Percentiles rank a stretch among this genome's conserved stretches.
These are phyloP conservation scores for Penicillium chermesinum DNA, from an alignment of 495 filamentous ascomycete genomes.

Conservation along the genomic window DNA sequence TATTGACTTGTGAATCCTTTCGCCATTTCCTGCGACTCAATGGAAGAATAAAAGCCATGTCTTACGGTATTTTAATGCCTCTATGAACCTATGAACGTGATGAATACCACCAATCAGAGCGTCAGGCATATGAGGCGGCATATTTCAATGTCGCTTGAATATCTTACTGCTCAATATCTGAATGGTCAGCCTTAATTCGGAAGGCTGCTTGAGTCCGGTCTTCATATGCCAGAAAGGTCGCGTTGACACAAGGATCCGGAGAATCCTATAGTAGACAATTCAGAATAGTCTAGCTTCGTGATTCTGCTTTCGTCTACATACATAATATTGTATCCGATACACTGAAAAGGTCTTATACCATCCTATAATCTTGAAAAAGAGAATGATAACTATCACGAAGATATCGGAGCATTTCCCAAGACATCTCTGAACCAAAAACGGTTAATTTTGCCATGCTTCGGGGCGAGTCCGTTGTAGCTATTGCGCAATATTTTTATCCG, in stretches of 20 bases:
- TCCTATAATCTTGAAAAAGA: too few species aligned
- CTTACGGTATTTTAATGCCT: conserved; percentile 25
- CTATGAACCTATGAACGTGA: conserved; percentile 18
- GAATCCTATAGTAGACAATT: too few species aligned
- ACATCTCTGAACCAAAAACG: neutral
- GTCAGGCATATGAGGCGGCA: neutral
- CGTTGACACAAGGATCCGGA: too few species aligned
- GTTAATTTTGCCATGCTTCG: neutral
- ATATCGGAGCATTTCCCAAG: neutral
- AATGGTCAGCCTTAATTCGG: conserved; percentile 52
- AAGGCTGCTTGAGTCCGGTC: conserved; percentile 53
- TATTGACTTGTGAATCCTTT: conserved; percentile 42
- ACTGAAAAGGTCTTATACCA: conserved; percentile 39
- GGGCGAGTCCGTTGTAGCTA: neutral
- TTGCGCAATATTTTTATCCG: conserved; percentile 14
- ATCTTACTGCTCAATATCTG: conserved; percentile 54
- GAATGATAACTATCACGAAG: too few species aligned
- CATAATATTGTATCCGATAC: conserved; percentile 42
- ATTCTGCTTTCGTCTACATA: conserved; percentile 44
- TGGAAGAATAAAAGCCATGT: conserved; percentile 35
- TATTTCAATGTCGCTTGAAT: conserved; percentile 50
- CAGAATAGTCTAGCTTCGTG: too few species aligned
- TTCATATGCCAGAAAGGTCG: conserved; percentile 48
- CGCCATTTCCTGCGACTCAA: conserved; percentile 38
- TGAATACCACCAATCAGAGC: neutral